Base-by-base conservation (phyloP, 495 filamentous ascomycete genomes). In the Bathelium albidoporum region DNA sequence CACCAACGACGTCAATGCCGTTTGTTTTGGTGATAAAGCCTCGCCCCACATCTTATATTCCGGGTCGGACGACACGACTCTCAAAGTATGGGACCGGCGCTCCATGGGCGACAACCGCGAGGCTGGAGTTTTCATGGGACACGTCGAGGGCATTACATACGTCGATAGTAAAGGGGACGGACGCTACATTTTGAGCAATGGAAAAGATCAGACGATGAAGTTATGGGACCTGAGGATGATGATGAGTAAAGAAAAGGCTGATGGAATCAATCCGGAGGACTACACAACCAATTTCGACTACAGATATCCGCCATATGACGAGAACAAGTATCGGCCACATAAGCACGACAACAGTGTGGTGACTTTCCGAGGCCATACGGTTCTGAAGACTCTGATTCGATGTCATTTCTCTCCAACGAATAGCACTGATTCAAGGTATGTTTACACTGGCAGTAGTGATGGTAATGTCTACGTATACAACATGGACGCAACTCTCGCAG, bases 101-200 rank as follows among this genome's bases (percentile, higher is more conserved):
- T 90, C 86, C 63, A 88, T 98, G 85, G 89, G 85, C 60, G 90
- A 95, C 69, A 82, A 84, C 16, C 87, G 94, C 34, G 89, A 90
- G 68, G 93, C 92, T 4, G 93, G 94, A 14, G 89, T 91, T 1
- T 97, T 98, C 68, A 81, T 95, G 44, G 94, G 94, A 12, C 94
- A 98, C 75, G 92, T 89, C 12, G 91, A 98, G 73, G 94, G 94
- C 16, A 70, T 98, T 1, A 98, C 94, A 0, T 97, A 96, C 69
- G 87, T 98, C 62, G 93, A 97, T 74, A 92, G 87, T 75, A 98
- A 97, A 75, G 91, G 91, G 59, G 94, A 98, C 71, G 94, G 94
- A 10, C 82, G 94, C 70, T 98, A 96, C 70, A 86, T 97, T 10
- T 80, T 98, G 7, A 93, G 89, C 64, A 98, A 98, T 65, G 89